phyloP scores from a whole-genome alignment of 495 filamentous ascomycete species.

The Penicillium angulare region DNA sequence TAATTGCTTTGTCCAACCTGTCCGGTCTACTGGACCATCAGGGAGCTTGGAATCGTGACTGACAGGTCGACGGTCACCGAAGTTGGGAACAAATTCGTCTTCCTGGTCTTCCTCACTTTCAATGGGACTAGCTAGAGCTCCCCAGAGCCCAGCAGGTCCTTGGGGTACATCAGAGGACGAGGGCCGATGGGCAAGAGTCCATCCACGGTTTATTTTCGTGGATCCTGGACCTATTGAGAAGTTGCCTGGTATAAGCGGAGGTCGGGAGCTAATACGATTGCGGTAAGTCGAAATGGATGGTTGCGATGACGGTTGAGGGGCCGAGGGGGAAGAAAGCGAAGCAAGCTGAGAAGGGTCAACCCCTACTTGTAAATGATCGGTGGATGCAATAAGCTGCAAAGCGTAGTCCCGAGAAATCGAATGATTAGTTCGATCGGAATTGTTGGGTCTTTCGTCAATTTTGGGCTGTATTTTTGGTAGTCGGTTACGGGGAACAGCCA shows the following conservation, averaged over 20 bases:
- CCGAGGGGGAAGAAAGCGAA: conserved; percentile 29
- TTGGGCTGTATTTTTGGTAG: conserved; percentile 24
- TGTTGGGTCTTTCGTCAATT: conserved; percentile 14
- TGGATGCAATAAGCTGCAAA: conserved; percentile 71
- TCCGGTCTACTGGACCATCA: conserved; percentile 6
- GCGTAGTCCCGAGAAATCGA: conserved; percentile 64
- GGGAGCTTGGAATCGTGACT: conserved; percentile 16
- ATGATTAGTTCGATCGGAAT: conserved; percentile 20
- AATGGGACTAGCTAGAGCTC: conserved; percentile 22
- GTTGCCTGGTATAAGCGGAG: conserved; percentile 24
- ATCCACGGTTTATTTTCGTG: conserved; percentile 20
- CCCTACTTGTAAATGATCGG: conserved; percentile 73
- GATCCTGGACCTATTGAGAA: conserved; percentile 25
- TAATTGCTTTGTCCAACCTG: conserved; percentile 25
- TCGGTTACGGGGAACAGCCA: conserved; percentile 71
- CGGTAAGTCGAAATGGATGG: conserved; percentile 28
- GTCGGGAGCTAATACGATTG: conserved; percentile 28
- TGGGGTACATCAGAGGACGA: conserved; percentile 17
- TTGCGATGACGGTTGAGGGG: conserved; percentile 16
- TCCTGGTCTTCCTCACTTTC: conserved; percentile 20
- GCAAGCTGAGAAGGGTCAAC: conserved; percentile 32
- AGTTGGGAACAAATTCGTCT: conserved; percentile 38
- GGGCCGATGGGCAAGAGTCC: conserved; percentile 23
- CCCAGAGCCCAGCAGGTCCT: conserved; percentile 34
- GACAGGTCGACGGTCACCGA: conserved; percentile 24